Percentiles rank a stretch among this genome's conserved stretches.
These are phyloP conservation scores for Dothiorella sarmentorum DNA, from an alignment of 2,329 filamentous ascomycete species.

Conservation along the genomic window DNA sequence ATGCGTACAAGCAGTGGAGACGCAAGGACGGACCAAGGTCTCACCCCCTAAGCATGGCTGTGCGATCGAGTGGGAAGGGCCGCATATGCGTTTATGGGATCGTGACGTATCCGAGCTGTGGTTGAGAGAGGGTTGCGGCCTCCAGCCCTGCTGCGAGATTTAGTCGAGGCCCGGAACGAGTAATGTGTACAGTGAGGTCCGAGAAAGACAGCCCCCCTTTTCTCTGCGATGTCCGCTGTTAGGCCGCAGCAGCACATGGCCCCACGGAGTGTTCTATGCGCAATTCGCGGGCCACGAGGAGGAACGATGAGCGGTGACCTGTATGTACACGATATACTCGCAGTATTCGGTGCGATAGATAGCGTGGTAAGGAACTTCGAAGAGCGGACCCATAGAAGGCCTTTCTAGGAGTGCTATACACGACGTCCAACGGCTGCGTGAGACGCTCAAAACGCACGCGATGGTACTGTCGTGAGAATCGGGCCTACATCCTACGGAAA, in stretches of 20 bases:
- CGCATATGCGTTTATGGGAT: background rate
- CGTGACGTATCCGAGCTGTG: slow-evolving; percentile 6
- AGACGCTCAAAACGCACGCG: background rate
- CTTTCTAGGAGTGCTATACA: background rate
- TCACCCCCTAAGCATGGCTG: background rate
- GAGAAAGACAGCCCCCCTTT: slow-evolving; percentile 3
- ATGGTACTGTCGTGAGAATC: background rate
- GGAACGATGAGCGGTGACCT: background rate
- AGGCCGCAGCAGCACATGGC: background rate
- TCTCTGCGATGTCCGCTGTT: background rate
- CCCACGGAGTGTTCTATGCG: background rate
- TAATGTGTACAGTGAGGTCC: slow-evolving; percentile 2
- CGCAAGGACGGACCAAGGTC: background rate
- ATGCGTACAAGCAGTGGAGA: background rate
- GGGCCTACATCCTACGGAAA: background rate
- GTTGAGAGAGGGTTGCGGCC: too few species aligned
- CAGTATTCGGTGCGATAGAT: too few species aligned
- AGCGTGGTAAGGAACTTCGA: too few species aligned
- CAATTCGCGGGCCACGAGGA: background rate
- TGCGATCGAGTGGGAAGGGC: slow-evolving; percentile 4
- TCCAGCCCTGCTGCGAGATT: slow-evolving; percentile 10
- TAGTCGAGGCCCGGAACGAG: background rate
- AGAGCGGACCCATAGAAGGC: background rate
- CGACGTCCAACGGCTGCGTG: too few species aligned
- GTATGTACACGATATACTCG: background rate